Percentiles rank a stretch among this genome's conserved stretches.
Conservation (phyloP, 257 asterid species). For the Petunia axillaris region DNA sequence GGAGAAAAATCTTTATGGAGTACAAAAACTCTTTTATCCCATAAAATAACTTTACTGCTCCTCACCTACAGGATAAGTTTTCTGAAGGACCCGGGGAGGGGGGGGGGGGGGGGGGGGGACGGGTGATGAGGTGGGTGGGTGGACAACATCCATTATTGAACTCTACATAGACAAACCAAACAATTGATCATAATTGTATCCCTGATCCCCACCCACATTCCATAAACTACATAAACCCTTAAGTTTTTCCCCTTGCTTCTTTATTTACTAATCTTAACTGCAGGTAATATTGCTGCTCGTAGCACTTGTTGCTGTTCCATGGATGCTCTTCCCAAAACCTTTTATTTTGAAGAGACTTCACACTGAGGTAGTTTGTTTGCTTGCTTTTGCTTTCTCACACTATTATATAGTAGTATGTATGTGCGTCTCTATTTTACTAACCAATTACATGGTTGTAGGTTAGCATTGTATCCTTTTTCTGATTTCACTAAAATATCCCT, state of each 20-base stretch:
- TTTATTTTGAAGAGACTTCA: slow-evolving; percentile 80
- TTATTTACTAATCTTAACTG: slow-evolving; percentile 28
- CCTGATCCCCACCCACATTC: not conserved
- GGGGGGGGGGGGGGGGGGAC: not conserved
- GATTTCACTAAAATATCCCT: too few relatives aligned
- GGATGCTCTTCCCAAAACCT: slow-evolving; percentile 99
- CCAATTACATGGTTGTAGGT: too few relatives aligned
- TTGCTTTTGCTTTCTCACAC: not conserved
- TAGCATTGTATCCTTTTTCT: too few relatives aligned
- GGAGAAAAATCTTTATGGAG: not conserved
- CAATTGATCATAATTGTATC: slow-evolving; percentile 12
- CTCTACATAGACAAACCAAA: slow-evolving; percentile 2
- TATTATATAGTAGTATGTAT: too few relatives aligned
- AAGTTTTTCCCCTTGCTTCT: not conserved
- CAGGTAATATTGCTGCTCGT: slow-evolving; percentile 77
- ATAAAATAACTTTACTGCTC: not conserved
- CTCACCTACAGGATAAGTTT: slow-evolving; percentile 3
- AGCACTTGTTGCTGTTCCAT: slow-evolving; percentile 91
- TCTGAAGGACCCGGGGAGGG: not conserved
- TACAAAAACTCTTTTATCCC: not conserved
- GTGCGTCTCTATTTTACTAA: too few relatives aligned
- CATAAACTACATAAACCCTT: not conserved
- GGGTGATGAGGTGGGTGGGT: not conserved
- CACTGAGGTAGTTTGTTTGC: slow-evolving; percentile 59
- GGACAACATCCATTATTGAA: not conserved